A percentile compares a stretch with the other conserved stretches of the same genome.
These are phyloP conservation scores for Aspergillus taichungensis DNA, from an alignment of 495 filamentous ascomycete genomes.

Conservation along the genomic window DNA sequence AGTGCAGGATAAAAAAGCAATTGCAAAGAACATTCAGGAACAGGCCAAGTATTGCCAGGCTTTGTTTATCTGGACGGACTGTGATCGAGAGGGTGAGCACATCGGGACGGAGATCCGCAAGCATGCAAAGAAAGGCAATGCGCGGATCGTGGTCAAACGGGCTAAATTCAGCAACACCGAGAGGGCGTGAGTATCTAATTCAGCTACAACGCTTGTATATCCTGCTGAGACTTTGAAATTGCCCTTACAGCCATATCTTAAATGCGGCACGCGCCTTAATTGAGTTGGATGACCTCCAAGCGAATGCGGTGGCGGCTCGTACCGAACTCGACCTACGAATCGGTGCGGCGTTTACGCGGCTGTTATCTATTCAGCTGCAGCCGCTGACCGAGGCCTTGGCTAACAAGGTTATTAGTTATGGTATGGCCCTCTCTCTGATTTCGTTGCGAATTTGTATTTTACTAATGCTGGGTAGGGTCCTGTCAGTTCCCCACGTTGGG, in stretches of 20 bases:
- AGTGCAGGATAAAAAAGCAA: slow-evolving; percentile 61
- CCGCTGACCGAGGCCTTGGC: slow-evolving; percentile 52
- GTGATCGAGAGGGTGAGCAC: slow-evolving; percentile 94
- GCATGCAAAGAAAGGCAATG: slow-evolving; percentile 66
- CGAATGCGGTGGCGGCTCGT: slow-evolving; percentile 77
- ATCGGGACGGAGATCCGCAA: slow-evolving; percentile 90
- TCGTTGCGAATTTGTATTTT: neutral
- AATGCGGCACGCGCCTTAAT: slow-evolving; percentile 68
- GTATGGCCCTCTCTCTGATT: slow-evolving; percentile 30
- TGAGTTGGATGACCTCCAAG: slow-evolving; percentile 74
- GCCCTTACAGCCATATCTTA: slow-evolving; percentile 57
- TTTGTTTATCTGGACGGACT: slow-evolving; percentile 97
- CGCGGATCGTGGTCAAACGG: slow-evolving; percentile 66
- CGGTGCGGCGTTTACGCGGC: slow-evolving; percentile 86
- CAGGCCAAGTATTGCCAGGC: slow-evolving; percentile 61
- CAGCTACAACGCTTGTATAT: neutral
- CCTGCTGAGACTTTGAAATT: neutral
- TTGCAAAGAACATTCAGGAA: slow-evolving; percentile 74
- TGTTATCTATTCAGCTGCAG: slow-evolving; percentile 67
- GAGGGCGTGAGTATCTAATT: slow-evolving; percentile 53
- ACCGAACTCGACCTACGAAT: slow-evolving; percentile 92
- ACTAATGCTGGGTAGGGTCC: slow-evolving; percentile 52
- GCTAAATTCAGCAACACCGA: slow-evolving; percentile 96
- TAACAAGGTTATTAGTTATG: slow-evolving; percentile 73
- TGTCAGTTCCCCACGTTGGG: slow-evolving; percentile 97